Conservation (phyloP, 768 basidiomycete genomes). For the Boletus rufocinnamomeus region DNA sequence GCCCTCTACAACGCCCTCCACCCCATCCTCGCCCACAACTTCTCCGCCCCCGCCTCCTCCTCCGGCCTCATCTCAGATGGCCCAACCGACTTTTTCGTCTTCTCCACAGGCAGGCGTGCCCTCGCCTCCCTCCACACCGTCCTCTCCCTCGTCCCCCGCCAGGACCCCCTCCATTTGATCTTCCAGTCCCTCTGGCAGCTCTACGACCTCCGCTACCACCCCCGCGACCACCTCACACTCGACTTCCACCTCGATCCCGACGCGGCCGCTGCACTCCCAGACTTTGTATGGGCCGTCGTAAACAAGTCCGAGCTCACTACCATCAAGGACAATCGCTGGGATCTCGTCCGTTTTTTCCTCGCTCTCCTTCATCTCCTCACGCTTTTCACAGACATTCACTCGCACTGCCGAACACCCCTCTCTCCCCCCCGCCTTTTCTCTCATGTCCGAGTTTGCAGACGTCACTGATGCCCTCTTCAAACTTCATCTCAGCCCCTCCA, state of each 20-base stretch:
- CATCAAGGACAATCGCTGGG: conserved; percentile 78
- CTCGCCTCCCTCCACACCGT: conserved; percentile 78
- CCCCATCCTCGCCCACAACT: conserved; percentile 65
- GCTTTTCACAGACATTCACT: conserved; percentile 69
- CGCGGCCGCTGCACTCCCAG: conserved; percentile 44
- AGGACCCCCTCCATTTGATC: conserved; percentile 71
- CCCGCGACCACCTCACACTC: conserved; percentile 68
- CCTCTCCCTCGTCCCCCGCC: conserved; percentile 76
- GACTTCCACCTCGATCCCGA: conserved; percentile 70
- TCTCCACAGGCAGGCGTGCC: conserved; percentile 83
- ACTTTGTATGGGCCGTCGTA: conserved; percentile 84
- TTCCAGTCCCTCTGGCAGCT: conserved; percentile 64
- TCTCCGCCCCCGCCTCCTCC: conserved; percentile 61
- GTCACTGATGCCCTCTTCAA: conserved; percentile 80
- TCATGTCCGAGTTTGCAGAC: conserved; percentile 91
- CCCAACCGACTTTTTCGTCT: conserved; percentile 77
- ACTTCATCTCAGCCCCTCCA: conserved; percentile 36
- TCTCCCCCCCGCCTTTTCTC: conserved; percentile 61
- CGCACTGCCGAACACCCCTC: conserved; percentile 66
- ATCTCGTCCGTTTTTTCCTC: conserved; percentile 60
- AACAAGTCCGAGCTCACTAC: conserved; percentile 74
- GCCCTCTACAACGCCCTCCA: conserved; percentile 66
- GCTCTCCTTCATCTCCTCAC: conserved; percentile 2
- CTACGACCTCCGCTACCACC: conserved; percentile 73
- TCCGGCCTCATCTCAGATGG: conserved; percentile 65